Base-by-base conservation (phyloP, 2,329 filamentous ascomycete species). In the Beauveria caledonica region DNA sequence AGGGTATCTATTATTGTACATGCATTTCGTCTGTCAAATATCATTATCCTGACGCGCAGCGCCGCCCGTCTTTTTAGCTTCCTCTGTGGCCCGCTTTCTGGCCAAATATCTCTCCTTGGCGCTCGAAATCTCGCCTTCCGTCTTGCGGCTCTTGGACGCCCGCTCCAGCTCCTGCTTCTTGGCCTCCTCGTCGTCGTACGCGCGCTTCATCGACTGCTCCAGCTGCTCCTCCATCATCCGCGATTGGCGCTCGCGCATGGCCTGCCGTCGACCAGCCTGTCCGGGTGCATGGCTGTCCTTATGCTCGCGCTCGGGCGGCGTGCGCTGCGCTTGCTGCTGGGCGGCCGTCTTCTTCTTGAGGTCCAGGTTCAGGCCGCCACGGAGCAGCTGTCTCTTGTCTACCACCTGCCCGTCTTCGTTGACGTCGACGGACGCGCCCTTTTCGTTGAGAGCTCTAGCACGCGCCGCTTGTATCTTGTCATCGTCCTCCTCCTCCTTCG, bases 391-490 rank as follows among this genome's bases (percentile, higher is more conserved):
- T n/a, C 89, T 80, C 77, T 92, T 93, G 70, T 95, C 90, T 27
- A 90, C 87, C 1, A 94, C 86, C 69, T 92, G 85, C 0, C 90
- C 90, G 44, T 94, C 90, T 63, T 94, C 90, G 67, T 93, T 93
- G 67, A 93, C 74, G 8, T 85, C 81, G 44, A 94, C 81, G 3
- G 78, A 76, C 0, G 75, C 85, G 64, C 77, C 84, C 63, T 78
- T 84, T 44, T 83, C 80, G 58, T 86, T 87, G 57, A 91, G 80
- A 67, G 89, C 86, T 52, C 77, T 79, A 5, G 87, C 87, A n/a
- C 86, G 68, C 39, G 92, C 83, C 2, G 81, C 81, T 19, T 86
- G 85, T 0, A 78, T 78, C 70, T 82, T 85, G 54, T 78, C 77
- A 58, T 75, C 73, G 25, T 72, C 71, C 1, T 69, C 71, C 21